Evolutionary conservation across 2,329 filamentous ascomycete species (phyloP).

Genomic region (Apiospora malaysiana): DNA sequence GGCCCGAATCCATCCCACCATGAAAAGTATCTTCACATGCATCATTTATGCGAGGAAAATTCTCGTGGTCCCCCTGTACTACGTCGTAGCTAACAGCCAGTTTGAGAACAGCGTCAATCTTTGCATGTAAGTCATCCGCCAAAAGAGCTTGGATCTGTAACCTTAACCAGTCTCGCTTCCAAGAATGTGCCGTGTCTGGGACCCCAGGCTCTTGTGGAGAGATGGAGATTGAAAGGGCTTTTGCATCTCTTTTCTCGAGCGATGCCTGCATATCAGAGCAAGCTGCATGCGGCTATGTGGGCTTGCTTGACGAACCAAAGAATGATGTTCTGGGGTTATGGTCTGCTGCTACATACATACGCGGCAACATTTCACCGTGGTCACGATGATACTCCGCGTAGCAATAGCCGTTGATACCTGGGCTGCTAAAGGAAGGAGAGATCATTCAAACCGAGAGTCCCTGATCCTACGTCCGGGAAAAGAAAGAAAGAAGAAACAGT

Average conservation of each 20-base stretch:
- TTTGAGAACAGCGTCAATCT: neutral
- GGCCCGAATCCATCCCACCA: neutral
- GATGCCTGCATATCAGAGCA: neutral
- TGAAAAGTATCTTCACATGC: neutral
- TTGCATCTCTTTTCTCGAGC: neutral
- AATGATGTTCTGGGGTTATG: neutral
- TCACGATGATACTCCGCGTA: neutral
- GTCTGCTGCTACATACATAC: neutral
- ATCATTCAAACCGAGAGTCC: neutral
- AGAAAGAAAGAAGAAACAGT: neutral
- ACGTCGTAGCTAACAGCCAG: neutral
- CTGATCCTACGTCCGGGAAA: neutral
- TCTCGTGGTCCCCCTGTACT: neutral
- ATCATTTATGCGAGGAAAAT: neutral
- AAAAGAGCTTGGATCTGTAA: neutral
- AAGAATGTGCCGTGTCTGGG: neutral
- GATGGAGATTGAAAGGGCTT: neutral
- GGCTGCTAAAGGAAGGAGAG: neutral
- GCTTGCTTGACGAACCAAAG: neutral
- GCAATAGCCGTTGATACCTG: neutral
- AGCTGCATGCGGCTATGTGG: neutral
- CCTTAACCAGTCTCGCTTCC: neutral
- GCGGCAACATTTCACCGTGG: neutral
- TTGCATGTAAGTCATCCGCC: conserved; percentile 5
- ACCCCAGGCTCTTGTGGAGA: neutral